A percentile compares a stretch with the other conserved stretches of the same genome.
Conservation (phyloP, 2,329 filamentous ascomycete species). For the Sarocladium brachiariae region DNA sequence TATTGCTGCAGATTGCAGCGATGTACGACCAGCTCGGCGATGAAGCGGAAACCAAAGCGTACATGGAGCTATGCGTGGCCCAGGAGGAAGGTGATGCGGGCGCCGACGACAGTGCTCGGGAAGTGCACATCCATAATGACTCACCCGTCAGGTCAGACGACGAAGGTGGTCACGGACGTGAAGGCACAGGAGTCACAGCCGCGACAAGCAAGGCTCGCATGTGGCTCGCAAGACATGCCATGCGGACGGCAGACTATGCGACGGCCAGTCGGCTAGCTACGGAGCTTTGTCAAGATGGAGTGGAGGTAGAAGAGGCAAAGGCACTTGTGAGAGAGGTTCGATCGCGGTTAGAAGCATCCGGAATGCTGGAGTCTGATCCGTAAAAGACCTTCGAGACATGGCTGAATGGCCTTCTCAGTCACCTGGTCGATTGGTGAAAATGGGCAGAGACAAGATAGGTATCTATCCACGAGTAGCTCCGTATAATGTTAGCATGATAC, state of each 20-base stretch:
- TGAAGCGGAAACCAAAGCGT: conserved; percentile 73
- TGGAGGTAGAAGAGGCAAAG: conserved; percentile 96
- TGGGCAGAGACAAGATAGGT: not conserved
- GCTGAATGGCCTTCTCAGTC: too few species aligned
- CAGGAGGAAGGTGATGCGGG: conserved; percentile 71
- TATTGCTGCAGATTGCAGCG: conserved; percentile 79
- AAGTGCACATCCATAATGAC: conserved; percentile 50
- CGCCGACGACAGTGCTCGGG: conserved; percentile 34
- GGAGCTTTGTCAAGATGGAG: conserved; percentile 90
- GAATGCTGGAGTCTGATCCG: conserved; percentile 18
- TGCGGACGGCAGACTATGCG: conserved; percentile 66
- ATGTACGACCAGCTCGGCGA: conserved; percentile 81
- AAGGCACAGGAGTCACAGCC: conserved; percentile 77
- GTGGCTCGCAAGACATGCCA: conserved; percentile 83
- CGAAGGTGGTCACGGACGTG: conserved; percentile 26
- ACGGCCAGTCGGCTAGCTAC: conserved; percentile 75
- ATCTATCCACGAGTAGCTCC: not conserved
- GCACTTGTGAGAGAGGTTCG: conserved; percentile 82
- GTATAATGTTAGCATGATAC: not conserved
- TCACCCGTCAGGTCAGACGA: conserved; percentile 34
- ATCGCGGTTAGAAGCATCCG: conserved; percentile 58
- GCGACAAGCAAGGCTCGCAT: conserved; percentile 88
- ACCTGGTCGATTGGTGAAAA: not conserved
- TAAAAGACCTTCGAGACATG: not conserved
- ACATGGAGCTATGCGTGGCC: conserved; percentile 92